Conservation (phyloP, 805 yeast species). For the Wickerhamiella alocasiicola region DNA sequence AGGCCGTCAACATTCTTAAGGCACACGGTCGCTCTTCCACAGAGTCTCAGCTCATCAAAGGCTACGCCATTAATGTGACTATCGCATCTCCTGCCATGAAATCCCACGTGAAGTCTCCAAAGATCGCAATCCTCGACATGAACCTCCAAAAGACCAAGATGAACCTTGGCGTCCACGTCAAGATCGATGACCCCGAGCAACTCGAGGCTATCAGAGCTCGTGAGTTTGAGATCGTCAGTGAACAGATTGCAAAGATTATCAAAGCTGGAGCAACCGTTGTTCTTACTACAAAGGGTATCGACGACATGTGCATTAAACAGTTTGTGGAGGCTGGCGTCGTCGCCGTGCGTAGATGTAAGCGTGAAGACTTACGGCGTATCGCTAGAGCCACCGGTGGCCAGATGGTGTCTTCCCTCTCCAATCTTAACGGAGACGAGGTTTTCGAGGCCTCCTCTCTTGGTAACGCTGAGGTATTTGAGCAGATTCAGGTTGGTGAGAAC, state of each 20-base stretch:
- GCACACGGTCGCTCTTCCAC: constrained; percentile 91
- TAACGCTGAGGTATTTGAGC: constrained; percentile 78
- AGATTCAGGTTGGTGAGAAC: constrained; percentile 85
- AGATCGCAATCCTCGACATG: constrained; percentile 79
- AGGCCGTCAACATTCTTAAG: constrained; percentile 89
- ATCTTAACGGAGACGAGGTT: constrained; percentile 90
- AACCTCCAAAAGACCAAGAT: constrained; percentile 90
- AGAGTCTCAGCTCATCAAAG: constrained; percentile 78
- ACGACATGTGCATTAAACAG: constrained; percentile 80
- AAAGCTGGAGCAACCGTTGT: constrained; percentile 88
- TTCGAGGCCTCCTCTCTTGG: constrained; percentile 80
- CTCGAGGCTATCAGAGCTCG: constrained; percentile 83
- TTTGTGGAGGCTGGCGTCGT: constrained; percentile 84
- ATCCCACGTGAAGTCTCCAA: constrained; percentile 53
- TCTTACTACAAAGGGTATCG: constrained; percentile 87
- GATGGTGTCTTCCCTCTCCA: constrained; percentile 70
- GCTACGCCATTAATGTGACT: constrained; percentile 94
- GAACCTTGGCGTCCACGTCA: constrained; percentile 97
- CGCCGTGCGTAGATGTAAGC: constrained; percentile 95
- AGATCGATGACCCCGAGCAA: constrained; percentile 94
- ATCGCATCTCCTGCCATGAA: constrained; percentile 96
- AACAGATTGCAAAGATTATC: constrained; percentile 68
- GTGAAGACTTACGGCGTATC: constrained; percentile 90
- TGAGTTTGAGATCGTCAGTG: constrained; percentile 75
- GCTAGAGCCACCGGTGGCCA: constrained; percentile 98